Evolutionary conservation across 345 rosid species (phyloP).

Genomic region (Eucalyptus polyanthemos): DNA sequence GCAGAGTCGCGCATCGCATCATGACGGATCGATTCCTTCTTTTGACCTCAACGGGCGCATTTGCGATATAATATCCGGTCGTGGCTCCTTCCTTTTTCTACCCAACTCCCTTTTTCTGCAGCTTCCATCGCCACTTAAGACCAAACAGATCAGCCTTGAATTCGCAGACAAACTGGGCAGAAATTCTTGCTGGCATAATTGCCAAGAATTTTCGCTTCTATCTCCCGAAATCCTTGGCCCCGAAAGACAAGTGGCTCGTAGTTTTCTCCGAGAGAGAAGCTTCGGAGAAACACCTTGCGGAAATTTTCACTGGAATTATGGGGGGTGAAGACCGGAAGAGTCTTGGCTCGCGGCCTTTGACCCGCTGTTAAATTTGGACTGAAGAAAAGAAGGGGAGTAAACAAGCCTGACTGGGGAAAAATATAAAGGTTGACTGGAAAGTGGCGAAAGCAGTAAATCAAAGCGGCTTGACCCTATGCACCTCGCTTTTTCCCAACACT

Average conservation of each 20-base stretch:
- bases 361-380: not conserved
- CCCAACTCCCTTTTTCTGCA: not conserved
- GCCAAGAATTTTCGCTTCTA: not conserved
- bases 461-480: not conserved
- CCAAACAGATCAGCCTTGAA: not conserved
- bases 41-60: not conserved
- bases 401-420: too few relatives aligned
- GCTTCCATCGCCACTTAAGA: not conserved
- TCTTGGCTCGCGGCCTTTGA: not conserved
- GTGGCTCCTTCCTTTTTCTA: not conserved
- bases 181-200: not conserved
- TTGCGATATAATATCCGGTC: not conserved
- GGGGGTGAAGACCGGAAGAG: not conserved
- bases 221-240: not conserved
- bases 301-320: not conserved
- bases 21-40: not conserved
- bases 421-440: not conserved
- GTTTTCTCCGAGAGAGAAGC: not conserved
- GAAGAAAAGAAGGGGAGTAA: not conserved
- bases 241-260: not conserved
- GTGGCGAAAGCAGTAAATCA: not conserved
- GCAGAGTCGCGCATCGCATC: not conserved
- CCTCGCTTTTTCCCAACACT: not conserved
- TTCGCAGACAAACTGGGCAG: not conserved
- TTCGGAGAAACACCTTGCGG: not conserved